Evolutionary conservation across 148 eudicot genomes (phyloP).

Genomic region (Spergularia bocconei): DNA sequence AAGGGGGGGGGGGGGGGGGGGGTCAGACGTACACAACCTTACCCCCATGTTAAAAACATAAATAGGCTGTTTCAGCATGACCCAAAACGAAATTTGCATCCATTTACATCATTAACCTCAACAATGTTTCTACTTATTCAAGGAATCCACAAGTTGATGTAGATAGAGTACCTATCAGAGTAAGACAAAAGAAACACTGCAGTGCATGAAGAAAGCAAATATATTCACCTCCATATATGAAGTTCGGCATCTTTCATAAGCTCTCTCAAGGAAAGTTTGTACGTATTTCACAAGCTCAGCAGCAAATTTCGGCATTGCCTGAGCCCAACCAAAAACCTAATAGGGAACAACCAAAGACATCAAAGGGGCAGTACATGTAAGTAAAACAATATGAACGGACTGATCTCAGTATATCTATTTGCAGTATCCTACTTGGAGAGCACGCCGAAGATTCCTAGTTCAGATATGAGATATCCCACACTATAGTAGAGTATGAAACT

Average conservation of each 20-base stretch:
- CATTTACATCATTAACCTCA: neutral
- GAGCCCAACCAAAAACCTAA: conserved; percentile 98
- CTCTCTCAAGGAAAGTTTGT: conserved; percentile 90
- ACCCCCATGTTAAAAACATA: too few species aligned
- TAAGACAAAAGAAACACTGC: neutral
- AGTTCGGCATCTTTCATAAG: conserved; percentile 98
- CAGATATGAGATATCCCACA: neutral
- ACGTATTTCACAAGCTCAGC: conserved; percentile 86
- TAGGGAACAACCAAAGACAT: conserved; percentile 11
- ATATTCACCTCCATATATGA: conserved; percentile 86
- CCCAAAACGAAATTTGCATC: too few species aligned
- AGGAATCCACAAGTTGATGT: neutral
- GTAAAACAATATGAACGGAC: conserved; percentile 5
- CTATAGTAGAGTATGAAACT: neutral
- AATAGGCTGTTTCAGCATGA: too few species aligned
- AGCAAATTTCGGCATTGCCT: conserved; percentile 96
- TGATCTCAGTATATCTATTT: neutral
- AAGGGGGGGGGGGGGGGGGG: too few species aligned
- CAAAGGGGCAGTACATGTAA: neutral
- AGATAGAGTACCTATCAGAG: neutral
- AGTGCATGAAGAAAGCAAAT: conserved; percentile 10
- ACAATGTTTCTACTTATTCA: neutral
- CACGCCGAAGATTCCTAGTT: neutral
- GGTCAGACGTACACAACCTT: too few species aligned
- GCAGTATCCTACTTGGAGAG: neutral